Percentiles rank a stretch among this genome's conserved stretches.
These are phyloP conservation scores for Cordyceps militaris DNA, from an alignment of 2,329 filamentous ascomycete genomes.

Conservation along the genomic window DNA sequence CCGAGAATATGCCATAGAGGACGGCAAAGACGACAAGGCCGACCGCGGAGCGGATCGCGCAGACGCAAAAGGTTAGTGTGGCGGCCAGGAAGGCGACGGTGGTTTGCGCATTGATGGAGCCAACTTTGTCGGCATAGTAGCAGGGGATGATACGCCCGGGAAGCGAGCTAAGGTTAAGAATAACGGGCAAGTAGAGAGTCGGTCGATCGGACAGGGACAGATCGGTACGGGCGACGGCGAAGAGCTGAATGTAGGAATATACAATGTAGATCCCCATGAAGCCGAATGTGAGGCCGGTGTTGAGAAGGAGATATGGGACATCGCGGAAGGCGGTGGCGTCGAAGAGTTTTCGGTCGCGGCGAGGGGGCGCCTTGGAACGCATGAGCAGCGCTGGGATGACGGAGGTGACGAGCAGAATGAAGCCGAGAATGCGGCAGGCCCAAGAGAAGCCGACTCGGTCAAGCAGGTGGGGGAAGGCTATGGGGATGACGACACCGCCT, in stretches of 20 bases:
- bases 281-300: constrained; percentile 29
- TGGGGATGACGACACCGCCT: constrained; percentile 20
- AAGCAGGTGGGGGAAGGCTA: constrained; percentile 36
- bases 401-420: constrained; percentile 34
- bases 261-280: constrained; percentile 42
- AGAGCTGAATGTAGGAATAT: constrained; percentile 41
- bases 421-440: constrained; percentile 39
- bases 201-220: constrained; percentile 23
- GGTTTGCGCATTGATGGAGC: constrained; percentile 33
- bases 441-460: constrained; percentile 48
- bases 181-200: constrained; percentile 40
- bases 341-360: constrained; percentile 19
- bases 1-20: constrained; percentile 40
- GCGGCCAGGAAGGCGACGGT: constrained; percentile 27
- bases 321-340: constrained; percentile 31
- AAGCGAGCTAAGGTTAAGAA: constrained; percentile 44
- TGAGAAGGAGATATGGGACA: constrained; percentile 30
- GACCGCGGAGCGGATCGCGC: constrained; percentile 28
- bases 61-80: constrained; percentile 33
- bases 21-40: constrained; percentile 34
- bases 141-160: constrained; percentile 42
- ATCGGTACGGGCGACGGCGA: constrained; percentile 36
- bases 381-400: constrained; percentile 31
- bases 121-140: constrained; percentile 34
- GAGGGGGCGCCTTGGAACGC: constrained; percentile 13